Evolutionary conservation across 2,329 filamentous ascomycete genomes (phyloP).

Genomic region (Coniochaeta sp.): DNA sequence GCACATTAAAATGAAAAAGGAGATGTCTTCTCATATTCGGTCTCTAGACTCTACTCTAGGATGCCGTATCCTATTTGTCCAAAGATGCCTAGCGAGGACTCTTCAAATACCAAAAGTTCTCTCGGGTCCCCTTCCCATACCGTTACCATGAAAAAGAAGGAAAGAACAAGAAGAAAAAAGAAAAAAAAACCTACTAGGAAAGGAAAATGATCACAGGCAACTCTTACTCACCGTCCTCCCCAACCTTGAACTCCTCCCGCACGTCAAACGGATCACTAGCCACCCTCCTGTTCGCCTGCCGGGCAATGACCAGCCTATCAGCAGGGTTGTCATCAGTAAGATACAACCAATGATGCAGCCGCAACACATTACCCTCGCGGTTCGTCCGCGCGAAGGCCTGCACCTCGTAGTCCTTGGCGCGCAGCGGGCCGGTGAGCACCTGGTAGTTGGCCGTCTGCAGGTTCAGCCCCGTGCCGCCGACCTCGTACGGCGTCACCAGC

Average conservation of each 20-base stretch:
- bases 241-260: not conserved
- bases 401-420: conserved; percentile 2
- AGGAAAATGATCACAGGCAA: too few species aligned
- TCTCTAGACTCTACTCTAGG: too few species aligned
- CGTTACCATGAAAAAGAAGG: too few species aligned
- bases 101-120: too few species aligned
- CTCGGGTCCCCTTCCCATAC: too few species aligned
- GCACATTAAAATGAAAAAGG: too few species aligned
- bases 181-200: not conserved
- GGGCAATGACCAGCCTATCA: conserved; percentile 13
- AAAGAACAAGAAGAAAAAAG: not conserved
- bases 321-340: conserved; percentile 13
- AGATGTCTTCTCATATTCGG: too few species aligned
- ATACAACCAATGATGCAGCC: conserved; percentile 12
- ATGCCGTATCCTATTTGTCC: too few species aligned
- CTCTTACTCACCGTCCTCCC: not conserved
- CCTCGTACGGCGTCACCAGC: not conserved
- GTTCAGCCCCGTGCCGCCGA: conserved; percentile 1
- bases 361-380: conserved; percentile 4
- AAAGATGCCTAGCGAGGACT: too few species aligned
- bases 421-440: not conserved
- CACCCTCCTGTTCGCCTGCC: conserved; percentile 10
- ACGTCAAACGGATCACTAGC: not conserved
- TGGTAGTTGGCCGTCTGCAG: conserved; percentile 1
- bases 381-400: conserved; percentile 2